Evolutionary conservation across 2,329 filamentous ascomycete genomes (phyloP).

Genomic region (Zymoseptoria ardabiliae): DNA sequence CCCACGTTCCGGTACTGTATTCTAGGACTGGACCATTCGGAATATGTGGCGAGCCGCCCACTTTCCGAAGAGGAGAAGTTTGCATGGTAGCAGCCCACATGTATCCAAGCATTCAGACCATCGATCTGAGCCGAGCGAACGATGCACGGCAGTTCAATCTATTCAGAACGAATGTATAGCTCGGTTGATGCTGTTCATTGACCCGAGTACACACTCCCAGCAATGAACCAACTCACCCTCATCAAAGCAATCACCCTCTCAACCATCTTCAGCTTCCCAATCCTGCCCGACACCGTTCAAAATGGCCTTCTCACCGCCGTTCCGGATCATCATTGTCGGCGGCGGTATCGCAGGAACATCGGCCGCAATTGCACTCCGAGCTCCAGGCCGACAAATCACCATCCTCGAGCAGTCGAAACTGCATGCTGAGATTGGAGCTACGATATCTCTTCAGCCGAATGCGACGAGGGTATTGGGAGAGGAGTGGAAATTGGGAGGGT

Average conservation of each 20-base stretch:
- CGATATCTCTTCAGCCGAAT: slow-evolving; percentile 39
- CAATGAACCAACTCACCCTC: neutral
- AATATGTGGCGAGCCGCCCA: neutral
- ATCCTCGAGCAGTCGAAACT: slow-evolving; percentile 30
- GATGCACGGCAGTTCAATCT: too few species aligned
- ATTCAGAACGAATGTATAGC: too few species aligned
- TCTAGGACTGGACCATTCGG: too few species aligned
- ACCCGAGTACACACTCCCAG: neutral
- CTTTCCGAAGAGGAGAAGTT: neutral
- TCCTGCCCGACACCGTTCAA: slow-evolving; percentile 6
- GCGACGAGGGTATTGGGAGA: slow-evolving; percentile 31
- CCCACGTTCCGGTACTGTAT: too few species aligned
- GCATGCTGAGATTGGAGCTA: slow-evolving; percentile 33
- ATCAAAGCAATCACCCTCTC: slow-evolving; percentile 1
- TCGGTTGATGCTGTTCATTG: neutral
- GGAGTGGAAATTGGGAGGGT: slow-evolving; percentile 18
- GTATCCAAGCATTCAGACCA: neutral
- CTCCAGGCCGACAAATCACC: slow-evolving; percentile 27
- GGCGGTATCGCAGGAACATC: slow-evolving; percentile 28
- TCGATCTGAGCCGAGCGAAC: too few species aligned
- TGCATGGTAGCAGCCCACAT: neutral
- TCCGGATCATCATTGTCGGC: slow-evolving; percentile 30
- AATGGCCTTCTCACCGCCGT: slow-evolving; percentile 20
- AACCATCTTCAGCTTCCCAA: slow-evolving; percentile 4
- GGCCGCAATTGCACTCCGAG: slow-evolving; percentile 32